Percentiles rank a stretch among this genome's conserved stretches.
These are phyloP conservation scores for Orbilia ellipsospora DNA, from an alignment of 2,329 filamentous ascomycete species.

Conservation along the genomic window DNA sequence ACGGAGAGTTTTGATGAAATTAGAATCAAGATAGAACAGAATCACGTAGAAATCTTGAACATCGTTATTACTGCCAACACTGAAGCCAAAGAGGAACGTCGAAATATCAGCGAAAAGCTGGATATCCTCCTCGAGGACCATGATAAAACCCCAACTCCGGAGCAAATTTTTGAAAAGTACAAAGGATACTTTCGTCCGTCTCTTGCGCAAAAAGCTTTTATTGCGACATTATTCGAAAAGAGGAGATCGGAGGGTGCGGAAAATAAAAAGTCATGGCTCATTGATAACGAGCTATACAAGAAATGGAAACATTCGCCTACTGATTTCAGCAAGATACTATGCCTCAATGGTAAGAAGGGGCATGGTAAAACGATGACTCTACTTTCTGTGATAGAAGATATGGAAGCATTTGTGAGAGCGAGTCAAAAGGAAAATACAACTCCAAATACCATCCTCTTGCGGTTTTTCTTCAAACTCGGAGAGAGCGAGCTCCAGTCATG, in stretches of 20 bases:
- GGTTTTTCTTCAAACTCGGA: slow-evolving; percentile 31
- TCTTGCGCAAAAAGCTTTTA: slow-evolving; percentile 11
- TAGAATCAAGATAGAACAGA: not conserved
- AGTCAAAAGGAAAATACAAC: not conserved
- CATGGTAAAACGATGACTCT: slow-evolving; percentile 37
- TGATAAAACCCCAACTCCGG: not conserved
- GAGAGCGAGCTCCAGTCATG: slow-evolving; percentile 23
- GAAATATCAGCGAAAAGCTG: not conserved
- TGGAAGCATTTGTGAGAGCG: not conserved
- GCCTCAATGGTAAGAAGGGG: slow-evolving; percentile 22
- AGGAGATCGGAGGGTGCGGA: slow-evolving; percentile 17
- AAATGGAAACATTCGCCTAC: slow-evolving; percentile 15
- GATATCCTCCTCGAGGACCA: not conserved
- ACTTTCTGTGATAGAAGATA: slow-evolving; percentile 19
- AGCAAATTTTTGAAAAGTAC: slow-evolving; percentile 4
- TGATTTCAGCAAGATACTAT: slow-evolving; percentile 13
- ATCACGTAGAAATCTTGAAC: not conserved
- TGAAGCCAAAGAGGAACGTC: not conserved
- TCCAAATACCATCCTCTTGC: slow-evolving; percentile 15
- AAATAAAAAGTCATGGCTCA: slow-evolving; percentile 20
- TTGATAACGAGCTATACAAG: slow-evolving; percentile 14
- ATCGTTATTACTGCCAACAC: not conserved
- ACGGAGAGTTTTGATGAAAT: not conserved
- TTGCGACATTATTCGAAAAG: slow-evolving; percentile 12
- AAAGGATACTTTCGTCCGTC: slow-evolving; percentile 21